These are phyloP conservation scores for Huiozyma naganishii DNA, from an alignment of 805 yeast species.

Conservation along the genomic window DNA sequence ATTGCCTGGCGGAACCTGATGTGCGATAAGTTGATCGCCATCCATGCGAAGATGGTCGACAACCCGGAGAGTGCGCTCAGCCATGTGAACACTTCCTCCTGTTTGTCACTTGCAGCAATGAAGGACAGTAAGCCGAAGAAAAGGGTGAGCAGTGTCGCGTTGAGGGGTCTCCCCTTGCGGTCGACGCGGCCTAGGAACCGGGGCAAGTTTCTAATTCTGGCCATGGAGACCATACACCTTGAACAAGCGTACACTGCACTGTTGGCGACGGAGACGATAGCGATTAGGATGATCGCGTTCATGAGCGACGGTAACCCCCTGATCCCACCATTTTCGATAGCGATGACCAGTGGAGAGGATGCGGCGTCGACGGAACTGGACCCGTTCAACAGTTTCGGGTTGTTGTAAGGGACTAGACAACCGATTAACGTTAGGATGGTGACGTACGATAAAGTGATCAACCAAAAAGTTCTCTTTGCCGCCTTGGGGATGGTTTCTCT, in stretches of 20 bases:
- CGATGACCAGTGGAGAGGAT: slow-evolving; percentile 68
- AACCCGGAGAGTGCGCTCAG: slow-evolving; percentile 42
- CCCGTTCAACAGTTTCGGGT: slow-evolving; percentile 37
- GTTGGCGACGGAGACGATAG: slow-evolving; percentile 65
- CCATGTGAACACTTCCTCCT: slow-evolving; percentile 45
- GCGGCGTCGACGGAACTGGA: slow-evolving; percentile 44
- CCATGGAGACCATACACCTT: slow-evolving; percentile 56
- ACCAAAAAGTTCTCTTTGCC: slow-evolving; percentile 75
- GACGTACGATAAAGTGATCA: slow-evolving; percentile 63
- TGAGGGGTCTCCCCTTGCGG: slow-evolving; percentile 66
- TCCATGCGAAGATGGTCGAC: slow-evolving; percentile 45
- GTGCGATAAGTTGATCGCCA: slow-evolving; percentile 40
- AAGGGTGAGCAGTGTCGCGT: slow-evolving; percentile 48
- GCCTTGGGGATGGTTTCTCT: slow-evolving; percentile 58
- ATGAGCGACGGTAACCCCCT: slow-evolving; percentile 55
- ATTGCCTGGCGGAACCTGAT: slow-evolving; percentile 48
- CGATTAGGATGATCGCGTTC: slow-evolving; percentile 59
- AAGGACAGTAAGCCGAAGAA: slow-evolving; percentile 48
- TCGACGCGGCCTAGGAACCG: slow-evolving; percentile 56
- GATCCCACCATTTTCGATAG: slow-evolving; percentile 57
- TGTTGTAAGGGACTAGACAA: slow-evolving; percentile 56
- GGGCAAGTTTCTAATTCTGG: slow-evolving; percentile 58
- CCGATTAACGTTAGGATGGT: slow-evolving; percentile 46
- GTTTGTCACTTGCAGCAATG: slow-evolving; percentile 38
- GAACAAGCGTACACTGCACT: slow-evolving; percentile 62